Conservation (phyloP, 208 protist species). For the Leishmania turanica region DNA sequence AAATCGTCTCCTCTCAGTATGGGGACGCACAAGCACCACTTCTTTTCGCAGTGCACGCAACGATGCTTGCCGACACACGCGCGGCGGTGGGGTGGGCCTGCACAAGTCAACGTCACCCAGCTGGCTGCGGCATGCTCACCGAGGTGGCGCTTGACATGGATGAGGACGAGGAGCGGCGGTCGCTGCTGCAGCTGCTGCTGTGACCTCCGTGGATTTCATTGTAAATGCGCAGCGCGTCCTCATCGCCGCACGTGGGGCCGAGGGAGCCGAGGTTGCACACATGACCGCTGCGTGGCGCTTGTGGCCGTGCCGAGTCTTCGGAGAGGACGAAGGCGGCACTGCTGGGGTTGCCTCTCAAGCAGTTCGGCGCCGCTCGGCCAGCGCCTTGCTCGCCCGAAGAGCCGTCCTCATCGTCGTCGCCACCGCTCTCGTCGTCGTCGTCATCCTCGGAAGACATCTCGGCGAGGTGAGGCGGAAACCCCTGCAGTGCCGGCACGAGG, state of each 20-base stretch:
- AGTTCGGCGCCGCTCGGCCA: not conserved
- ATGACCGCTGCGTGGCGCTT: slow-evolving; percentile 26
- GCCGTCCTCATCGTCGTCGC: not conserved
- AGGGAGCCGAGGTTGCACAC: slow-evolving; percentile 32
- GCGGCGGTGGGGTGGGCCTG: not conserved
- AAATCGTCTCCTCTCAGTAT: not conserved
- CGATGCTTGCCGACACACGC: not conserved
- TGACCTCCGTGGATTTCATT: slow-evolving; percentile 42
- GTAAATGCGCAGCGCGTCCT: slow-evolving; percentile 43
- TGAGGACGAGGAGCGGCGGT: slow-evolving; percentile 16
- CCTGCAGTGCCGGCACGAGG: slow-evolving; percentile 14
- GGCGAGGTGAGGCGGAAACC: not conserved
- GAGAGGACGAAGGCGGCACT: not conserved
- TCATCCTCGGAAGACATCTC: slow-evolving; percentile 3
- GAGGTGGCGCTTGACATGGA: slow-evolving; percentile 1
- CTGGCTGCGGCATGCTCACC: not conserved
- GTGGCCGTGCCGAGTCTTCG: slow-evolving; percentile 14
- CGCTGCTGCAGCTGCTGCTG: slow-evolving; percentile 12
- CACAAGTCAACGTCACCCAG: not conserved
- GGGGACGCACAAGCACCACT: too few species aligned
- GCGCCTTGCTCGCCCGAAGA: not conserved
- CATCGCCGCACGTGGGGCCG: slow-evolving; percentile 34
- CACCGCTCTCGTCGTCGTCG: not conserved
- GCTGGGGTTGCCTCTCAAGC: not conserved
- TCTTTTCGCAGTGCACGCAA: not conserved